Conservation (phyloP, 208 protist genomes). For the Wallacemonas sp. region DNA sequence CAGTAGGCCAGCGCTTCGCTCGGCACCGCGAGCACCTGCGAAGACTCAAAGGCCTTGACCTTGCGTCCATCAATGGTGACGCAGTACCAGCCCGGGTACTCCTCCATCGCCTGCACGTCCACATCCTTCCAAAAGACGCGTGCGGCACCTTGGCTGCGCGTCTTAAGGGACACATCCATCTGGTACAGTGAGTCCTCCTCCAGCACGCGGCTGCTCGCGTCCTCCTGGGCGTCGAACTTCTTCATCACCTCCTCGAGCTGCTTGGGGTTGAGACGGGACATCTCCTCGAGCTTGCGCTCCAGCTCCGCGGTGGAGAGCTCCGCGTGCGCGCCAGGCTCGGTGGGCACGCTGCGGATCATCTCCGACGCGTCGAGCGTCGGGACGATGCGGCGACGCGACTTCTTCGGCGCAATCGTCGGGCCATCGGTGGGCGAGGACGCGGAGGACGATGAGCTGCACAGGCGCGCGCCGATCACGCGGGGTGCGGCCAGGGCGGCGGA, state of each 20-base stretch:
- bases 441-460: slow-evolving; percentile 9
- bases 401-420: slow-evolving; percentile 66
- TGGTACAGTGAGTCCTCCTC: slow-evolving; percentile 88
- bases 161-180: slow-evolving; percentile 88
- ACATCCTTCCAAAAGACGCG: slow-evolving; percentile 92
- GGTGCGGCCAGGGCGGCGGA: neutral
- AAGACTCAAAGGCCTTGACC: slow-evolving; percentile 90
- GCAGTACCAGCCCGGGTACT: slow-evolving; percentile 75
- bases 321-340: slow-evolving; percentile 78
- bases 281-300: slow-evolving; percentile 84
- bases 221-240: slow-evolving; percentile 65
- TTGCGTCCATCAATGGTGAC: slow-evolving; percentile 87
- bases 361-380: slow-evolving; percentile 56
- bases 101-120: slow-evolving; percentile 60
- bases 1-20: slow-evolving; percentile 82
- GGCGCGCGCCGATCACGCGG: neutral
- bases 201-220: slow-evolving; percentile 76
- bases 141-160: slow-evolving; percentile 56
- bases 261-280: slow-evolving; percentile 62
- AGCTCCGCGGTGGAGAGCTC: slow-evolving; percentile 86
- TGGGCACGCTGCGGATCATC: slow-evolving; percentile 63
- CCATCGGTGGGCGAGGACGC: neutral
- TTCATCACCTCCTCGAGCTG: slow-evolving; percentile 69
- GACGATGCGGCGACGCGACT: slow-evolving; percentile 55
- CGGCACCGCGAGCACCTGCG: slow-evolving; percentile 73